These are phyloP conservation scores for Rutstroemia sp. DNA, from an alignment of 2,329 filamentous ascomycete species.

Conservation along the genomic window DNA sequence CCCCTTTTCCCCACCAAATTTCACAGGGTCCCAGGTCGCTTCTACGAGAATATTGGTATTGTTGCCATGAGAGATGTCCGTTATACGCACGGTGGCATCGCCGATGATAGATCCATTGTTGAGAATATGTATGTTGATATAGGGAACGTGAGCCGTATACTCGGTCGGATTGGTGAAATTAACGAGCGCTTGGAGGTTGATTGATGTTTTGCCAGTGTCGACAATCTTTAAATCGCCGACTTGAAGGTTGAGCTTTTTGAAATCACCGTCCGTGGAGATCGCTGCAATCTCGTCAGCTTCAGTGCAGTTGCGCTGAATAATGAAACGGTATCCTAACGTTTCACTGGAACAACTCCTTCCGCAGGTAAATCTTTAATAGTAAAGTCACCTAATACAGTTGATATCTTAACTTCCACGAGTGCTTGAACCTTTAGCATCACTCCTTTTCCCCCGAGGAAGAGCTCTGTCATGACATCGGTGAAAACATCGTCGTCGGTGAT, in stretches of 20 bases:
- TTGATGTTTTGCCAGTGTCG: conserved; percentile 62
- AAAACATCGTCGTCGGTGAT: conserved; percentile 78
- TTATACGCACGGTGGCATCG: conserved; percentile 59
- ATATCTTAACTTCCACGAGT: conserved; percentile 72
- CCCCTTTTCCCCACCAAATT: conserved; percentile 53
- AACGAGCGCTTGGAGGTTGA: conserved; percentile 63
- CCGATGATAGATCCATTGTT: conserved; percentile 70
- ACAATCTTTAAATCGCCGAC: conserved; percentile 65
- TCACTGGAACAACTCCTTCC: conserved; percentile 79
- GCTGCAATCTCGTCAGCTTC: conserved; percentile 40
- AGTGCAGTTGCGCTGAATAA: conserved; percentile 30
- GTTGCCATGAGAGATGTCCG: conserved; percentile 58
- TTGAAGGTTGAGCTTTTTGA: conserved; percentile 48
- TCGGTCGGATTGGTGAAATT: conserved; percentile 88
- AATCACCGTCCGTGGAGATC: conserved; percentile 43
- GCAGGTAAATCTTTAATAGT: conserved; percentile 77
- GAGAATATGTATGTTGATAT: conserved; percentile 66
- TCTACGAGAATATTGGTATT: conserved; percentile 64
- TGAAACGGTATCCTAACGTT: conserved; percentile 71
- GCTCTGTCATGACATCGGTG: conserved; percentile 68
- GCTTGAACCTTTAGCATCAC: conserved; percentile 72
- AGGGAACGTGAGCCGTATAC: conserved; percentile 79
- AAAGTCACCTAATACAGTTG: conserved; percentile 75
- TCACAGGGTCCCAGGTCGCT: conserved; percentile 67
- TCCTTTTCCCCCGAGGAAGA: conserved; percentile 65